Percentiles rank a stretch among this genome's conserved stretches.
Conservation (phyloP, 2,329 filamentous ascomycete species). For the Dactylellina cionopaga region DNA sequence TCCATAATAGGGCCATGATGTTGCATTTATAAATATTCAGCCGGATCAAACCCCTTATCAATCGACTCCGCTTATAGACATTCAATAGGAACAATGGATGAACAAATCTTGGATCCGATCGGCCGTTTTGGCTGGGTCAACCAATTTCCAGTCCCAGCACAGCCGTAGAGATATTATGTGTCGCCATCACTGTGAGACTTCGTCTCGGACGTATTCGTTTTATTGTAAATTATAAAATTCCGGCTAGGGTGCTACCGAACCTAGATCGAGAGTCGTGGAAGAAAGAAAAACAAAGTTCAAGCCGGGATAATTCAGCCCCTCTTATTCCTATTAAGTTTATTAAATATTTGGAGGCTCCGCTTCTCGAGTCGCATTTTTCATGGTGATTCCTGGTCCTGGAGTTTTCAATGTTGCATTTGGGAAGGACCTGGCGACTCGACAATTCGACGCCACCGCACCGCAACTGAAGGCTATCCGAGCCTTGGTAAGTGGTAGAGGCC, state of each 20-base stretch:
- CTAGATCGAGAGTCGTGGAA: not conserved
- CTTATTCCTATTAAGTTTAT: not conserved
- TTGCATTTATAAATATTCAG: too few relatives aligned
- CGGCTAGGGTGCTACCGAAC: slow-evolving; percentile 10
- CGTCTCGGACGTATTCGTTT: not conserved
- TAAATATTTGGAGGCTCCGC: not conserved
- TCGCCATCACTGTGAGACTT: not conserved
- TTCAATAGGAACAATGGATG: not conserved
- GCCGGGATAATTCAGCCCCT: not conserved
- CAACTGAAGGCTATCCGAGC: too few relatives aligned
- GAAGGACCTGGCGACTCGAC: too few relatives aligned
- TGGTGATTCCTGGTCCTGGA: not conserved
- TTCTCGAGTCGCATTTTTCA: not conserved
- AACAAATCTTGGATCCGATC: not conserved
- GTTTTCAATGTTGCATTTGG: too few relatives aligned
- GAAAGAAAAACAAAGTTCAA: not conserved
- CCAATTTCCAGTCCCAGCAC: not conserved
- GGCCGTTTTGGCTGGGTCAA: slow-evolving; percentile 13
- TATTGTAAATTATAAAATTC: too few relatives aligned
- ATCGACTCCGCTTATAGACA: not conserved
- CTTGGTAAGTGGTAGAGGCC: too few relatives aligned
- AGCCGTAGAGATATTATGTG: not conserved
- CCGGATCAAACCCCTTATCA: not conserved
- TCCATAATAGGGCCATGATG: too few relatives aligned
- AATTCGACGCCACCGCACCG: too few relatives aligned